phyloP scores from a whole-genome alignment of 1,139 yeast genomes.

The Blastobotrys ciferrii region DNA sequence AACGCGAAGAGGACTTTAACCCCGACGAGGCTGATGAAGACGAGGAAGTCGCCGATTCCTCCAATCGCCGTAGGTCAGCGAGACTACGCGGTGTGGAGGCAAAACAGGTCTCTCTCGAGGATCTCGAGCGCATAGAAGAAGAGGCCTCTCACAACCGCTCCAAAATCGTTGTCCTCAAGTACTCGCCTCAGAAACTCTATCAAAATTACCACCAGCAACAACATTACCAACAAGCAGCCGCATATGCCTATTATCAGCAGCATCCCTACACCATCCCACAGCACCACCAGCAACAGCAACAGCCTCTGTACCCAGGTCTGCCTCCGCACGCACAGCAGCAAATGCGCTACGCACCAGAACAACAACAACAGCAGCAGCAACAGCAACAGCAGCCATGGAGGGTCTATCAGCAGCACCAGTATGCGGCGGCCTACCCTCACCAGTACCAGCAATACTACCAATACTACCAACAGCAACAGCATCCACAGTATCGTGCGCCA shows the following conservation, averaged over 20 bases:
- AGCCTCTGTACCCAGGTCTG: constrained; percentile 2
- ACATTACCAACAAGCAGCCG: constrained; percentile 1
- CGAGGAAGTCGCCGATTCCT: constrained; percentile 13
- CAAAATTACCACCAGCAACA: constrained; percentile 1
- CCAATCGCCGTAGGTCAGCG: constrained; percentile 15
- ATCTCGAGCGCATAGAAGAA: constrained; percentile 5
- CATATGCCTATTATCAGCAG: constrained; percentile 2
- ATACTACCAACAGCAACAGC: constrained; percentile 1
- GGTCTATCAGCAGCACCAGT: not conserved
- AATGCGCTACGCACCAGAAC: not conserved
- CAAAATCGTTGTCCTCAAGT: constrained; percentile 14
- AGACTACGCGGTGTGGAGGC: constrained; percentile 16
- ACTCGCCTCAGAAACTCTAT: constrained; percentile 10
- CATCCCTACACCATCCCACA: not conserved
- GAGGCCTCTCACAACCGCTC: constrained; percentile 6
- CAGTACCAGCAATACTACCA: constrained; percentile 1
- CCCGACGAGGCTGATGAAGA: constrained; percentile 17
- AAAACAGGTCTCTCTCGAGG: not conserved
- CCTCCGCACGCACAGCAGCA: constrained; percentile 7
- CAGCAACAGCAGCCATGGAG: constrained; percentile 5
- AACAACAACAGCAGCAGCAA: constrained; percentile 8
- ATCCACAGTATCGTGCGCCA: not conserved
- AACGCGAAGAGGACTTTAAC: constrained; percentile 12
- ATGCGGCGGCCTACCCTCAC: not conserved
- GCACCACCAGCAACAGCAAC: constrained; percentile 8